Evolutionary conservation across 257 asterid genomes (phyloP).

Genomic region (Nicotiana otophora): DNA sequence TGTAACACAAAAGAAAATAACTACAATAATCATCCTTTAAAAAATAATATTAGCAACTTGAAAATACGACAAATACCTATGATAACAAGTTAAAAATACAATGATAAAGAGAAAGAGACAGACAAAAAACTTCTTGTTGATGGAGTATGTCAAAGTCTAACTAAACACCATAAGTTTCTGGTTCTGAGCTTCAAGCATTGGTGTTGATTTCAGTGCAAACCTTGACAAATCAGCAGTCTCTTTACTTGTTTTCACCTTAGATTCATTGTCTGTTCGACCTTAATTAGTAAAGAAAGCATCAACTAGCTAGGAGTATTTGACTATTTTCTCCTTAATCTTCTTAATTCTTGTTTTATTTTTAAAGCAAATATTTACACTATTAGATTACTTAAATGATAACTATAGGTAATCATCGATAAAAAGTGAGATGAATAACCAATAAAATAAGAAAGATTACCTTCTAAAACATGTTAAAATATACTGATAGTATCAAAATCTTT

Average conservation of each 20-base stretch:
- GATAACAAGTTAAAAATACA: neutral
- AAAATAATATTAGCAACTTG: neutral
- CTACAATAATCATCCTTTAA: no score
- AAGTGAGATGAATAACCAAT: neutral
- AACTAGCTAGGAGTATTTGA: neutral
- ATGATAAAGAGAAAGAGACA: neutral
- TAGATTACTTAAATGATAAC: neutral
- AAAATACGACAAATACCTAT: neutral
- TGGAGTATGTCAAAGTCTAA: neutral
- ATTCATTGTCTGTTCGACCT: constrained; percentile 42
- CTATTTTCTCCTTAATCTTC: neutral
- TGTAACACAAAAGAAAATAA: no score
- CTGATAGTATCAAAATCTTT: no score
- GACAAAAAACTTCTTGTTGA: neutral
- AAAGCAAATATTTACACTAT: neutral
- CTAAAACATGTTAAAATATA: no score
- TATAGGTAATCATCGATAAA: neutral
- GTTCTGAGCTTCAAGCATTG: neutral
- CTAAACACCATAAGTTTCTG: neutral
- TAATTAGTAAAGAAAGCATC: neutral
- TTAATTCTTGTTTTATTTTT: neutral
- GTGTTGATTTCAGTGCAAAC: constrained; percentile 51
- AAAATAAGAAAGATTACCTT: neutral
- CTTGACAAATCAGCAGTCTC: constrained; percentile 52
- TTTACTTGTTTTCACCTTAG: constrained; percentile 31